A percentile compares a stretch with the other conserved stretches of the same genome.
These are phyloP conservation scores for Helenozyma rhizophorensis DNA, from an alignment of 805 yeast genomes.

Conservation along the genomic window DNA sequence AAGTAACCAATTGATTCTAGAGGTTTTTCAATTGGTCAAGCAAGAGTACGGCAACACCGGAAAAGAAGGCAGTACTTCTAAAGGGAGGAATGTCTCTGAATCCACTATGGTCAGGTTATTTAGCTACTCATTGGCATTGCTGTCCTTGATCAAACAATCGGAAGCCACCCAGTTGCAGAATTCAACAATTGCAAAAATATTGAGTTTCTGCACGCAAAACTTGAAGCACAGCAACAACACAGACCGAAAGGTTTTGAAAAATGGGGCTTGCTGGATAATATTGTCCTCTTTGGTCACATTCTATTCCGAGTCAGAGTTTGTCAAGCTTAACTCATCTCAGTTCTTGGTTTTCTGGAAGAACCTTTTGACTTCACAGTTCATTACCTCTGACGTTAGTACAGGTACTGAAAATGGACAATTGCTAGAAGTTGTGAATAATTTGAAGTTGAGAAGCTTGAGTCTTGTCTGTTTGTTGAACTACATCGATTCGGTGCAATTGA, in stretches of 20 bases:
- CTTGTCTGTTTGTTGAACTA: slow-evolving; percentile 37
- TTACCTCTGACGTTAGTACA: slow-evolving; percentile 17
- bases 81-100: slow-evolving; percentile 18
- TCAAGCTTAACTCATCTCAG: slow-evolving; percentile 40
- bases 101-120: slow-evolving; percentile 20
- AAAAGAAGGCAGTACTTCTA: slow-evolving; percentile 16
- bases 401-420: slow-evolving; percentile 15
- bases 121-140: slow-evolving; percentile 33
- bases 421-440: slow-evolving; percentile 29
- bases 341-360: slow-evolving; percentile 42
- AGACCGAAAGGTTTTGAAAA: slow-evolving; percentile 19
- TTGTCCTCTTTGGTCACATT: slow-evolving; percentile 37
- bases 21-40: slow-evolving; percentile 26
- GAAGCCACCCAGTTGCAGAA: slow-evolving; percentile 33
- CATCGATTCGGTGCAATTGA: slow-evolving; percentile 30
- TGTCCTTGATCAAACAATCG: slow-evolving; percentile 33
- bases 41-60: slow-evolving; percentile 18
- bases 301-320: slow-evolving; percentile 38
- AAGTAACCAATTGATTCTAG: slow-evolving; percentile 31
- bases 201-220: slow-evolving; percentile 44
- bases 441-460: slow-evolving; percentile 35
- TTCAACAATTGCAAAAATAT: slow-evolving; percentile 35
- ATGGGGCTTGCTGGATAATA: slow-evolving; percentile 39
- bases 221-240: slow-evolving; percentile 32
- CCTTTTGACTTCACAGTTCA: slow-evolving; percentile 39